Evolutionary conservation across 805 yeast species (phyloP).

Genomic region (Nakazawaea wickerhamii): DNA sequence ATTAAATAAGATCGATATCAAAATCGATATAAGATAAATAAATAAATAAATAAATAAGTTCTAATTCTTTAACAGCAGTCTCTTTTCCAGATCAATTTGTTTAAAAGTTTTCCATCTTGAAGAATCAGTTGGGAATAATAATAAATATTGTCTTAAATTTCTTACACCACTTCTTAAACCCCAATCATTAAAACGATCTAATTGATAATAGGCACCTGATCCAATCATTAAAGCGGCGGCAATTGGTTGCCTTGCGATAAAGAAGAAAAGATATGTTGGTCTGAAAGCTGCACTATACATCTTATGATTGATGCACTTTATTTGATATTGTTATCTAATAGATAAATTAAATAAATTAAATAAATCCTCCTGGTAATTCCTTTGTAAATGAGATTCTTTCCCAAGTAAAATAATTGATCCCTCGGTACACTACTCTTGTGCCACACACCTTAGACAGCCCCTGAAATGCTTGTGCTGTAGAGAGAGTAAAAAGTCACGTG

Average conservation of each 20-base stretch:
- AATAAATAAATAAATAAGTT: slow-evolving; percentile 1
- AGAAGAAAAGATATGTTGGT: slow-evolving; percentile 31
- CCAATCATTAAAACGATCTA: slow-evolving; percentile 26
- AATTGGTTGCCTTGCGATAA: slow-evolving; percentile 31
- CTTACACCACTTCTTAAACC: slow-evolving; percentile 27
- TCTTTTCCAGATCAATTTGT: slow-evolving; percentile 25
- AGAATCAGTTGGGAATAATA: slow-evolving; percentile 29
- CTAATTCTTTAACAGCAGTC: slow-evolving; percentile 9
- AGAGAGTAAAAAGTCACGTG: no score
- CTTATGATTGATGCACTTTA: no score
- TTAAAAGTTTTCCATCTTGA: slow-evolving; percentile 26
- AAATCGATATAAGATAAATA: neutral
- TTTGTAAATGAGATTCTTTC: no score
- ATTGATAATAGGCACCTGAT: slow-evolving; percentile 30
- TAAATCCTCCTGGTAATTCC: no score
- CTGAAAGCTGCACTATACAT: slow-evolving; percentile 26
- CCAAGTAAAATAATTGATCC: neutral
- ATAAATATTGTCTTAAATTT: slow-evolving; percentile 21
- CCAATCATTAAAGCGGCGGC: slow-evolving; percentile 28
- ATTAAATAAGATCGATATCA: no score
- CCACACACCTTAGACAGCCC: no score
- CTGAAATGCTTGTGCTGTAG: no score
- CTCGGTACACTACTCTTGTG: neutral
- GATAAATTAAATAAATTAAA: neutral
- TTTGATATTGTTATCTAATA: neutral